These are phyloP conservation scores for Croton setiger DNA, from an alignment of 441 rosid species.

Conservation along the genomic window DNA sequence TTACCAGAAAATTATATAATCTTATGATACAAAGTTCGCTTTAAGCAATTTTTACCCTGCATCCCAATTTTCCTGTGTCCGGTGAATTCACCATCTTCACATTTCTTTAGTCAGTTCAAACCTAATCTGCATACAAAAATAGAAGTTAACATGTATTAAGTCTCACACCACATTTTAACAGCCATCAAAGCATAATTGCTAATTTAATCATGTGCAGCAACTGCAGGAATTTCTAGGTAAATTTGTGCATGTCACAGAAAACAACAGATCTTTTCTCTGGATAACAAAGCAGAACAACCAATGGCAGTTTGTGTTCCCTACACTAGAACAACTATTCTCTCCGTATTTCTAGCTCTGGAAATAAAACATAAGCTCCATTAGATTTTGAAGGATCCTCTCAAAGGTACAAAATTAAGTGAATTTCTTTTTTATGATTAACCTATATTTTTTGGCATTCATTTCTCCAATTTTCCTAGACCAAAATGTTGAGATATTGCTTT, in stretches of 20 bases:
- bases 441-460: background rate
- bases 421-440: background rate
- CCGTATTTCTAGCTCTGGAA: background rate
- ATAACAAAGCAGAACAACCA: background rate
- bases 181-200: background rate
- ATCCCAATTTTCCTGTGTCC: conserved; percentile 20
- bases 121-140: conserved; percentile 35
- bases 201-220: background rate
- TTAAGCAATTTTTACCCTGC: conserved; percentile 32
- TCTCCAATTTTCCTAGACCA: background rate
- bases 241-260: background rate
- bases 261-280: background rate
- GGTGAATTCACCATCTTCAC: conserved; percentile 43
- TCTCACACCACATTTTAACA: background rate
- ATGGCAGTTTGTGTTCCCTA: background rate
- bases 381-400: background rate
- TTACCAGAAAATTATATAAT: conserved; percentile 26
- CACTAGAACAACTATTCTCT: background rate
- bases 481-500: background rate
- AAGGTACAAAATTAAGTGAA: background rate
- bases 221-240: background rate
- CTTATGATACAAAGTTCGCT: conserved; percentile 40
- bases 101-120: conserved; percentile 33
- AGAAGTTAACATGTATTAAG: background rate
- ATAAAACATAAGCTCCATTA: background rate